phyloP scores from a whole-genome alignment of 192 early-diverging fungal species.

The Entomortierella parvispora region DNA sequence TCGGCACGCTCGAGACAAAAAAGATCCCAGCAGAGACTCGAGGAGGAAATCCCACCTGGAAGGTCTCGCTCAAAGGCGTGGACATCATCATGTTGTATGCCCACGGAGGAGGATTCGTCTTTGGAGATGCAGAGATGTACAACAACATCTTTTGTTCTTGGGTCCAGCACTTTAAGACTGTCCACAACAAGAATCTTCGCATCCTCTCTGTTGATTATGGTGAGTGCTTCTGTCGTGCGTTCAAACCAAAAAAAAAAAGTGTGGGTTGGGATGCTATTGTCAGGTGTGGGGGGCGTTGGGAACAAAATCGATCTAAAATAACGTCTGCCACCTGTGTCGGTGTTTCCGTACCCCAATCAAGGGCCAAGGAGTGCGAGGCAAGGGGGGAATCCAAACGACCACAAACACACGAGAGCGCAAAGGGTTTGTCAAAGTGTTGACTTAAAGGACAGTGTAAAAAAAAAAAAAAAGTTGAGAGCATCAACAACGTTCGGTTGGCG shows the following conservation, averaged over 20 bases:
- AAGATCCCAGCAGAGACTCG: constrained; percentile 48
- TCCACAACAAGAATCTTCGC: constrained; percentile 46
- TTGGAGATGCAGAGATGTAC: constrained; percentile 54
- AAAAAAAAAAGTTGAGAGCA: neutral
- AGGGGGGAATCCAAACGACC: no score
- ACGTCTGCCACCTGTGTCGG: no score
- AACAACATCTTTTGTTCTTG: constrained; percentile 53
- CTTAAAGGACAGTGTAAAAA: no score
- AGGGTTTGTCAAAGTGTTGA: no score
- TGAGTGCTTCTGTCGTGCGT: neutral
- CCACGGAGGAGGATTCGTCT: constrained; percentile 50
- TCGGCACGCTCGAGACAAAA: constrained; percentile 50
- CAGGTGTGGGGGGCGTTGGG: neutral
- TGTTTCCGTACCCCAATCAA: no score
- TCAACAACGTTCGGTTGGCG: no score
- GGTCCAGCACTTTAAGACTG: constrained; percentile 45
- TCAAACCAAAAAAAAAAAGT: no score
- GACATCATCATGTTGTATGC: constrained; percentile 49
- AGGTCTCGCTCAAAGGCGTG: constrained; percentile 42
- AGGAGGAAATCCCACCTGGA: constrained; percentile 44
- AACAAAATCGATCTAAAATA: no score
- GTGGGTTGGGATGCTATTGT: neutral
- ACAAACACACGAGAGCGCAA: no score
- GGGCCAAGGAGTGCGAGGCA: no score
- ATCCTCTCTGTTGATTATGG: constrained; percentile 49